phyloP scores from a whole-genome alignment of 1,284 basidiomycete genomes.

The Boletellus deceptivus region DNA sequence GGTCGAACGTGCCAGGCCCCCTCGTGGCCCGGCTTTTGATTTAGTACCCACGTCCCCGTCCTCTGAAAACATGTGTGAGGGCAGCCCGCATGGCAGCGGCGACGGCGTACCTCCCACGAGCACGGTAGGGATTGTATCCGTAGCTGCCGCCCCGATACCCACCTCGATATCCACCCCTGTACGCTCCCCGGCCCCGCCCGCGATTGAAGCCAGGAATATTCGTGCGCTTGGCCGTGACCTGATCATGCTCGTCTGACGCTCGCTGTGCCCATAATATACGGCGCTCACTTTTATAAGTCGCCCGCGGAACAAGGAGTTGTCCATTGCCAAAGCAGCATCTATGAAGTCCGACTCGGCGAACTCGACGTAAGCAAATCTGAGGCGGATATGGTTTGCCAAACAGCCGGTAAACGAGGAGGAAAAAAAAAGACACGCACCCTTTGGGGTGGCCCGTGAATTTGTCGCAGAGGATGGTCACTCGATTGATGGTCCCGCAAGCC shows the following conservation, averaged over 20 bases:
- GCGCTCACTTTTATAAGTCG: constrained; percentile 81
- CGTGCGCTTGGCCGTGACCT: constrained; percentile 92
- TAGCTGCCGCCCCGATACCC: constrained; percentile 47
- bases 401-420: background rate
- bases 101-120: constrained; percentile 69
- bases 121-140: constrained; percentile 77
- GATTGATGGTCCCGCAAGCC: constrained; percentile 96
- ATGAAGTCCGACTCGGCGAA: constrained; percentile 95
- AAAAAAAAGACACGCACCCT: constrained; percentile 59
- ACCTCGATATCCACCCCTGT: constrained; percentile 63
- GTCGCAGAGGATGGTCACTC: constrained; percentile 98
- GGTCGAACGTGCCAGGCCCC: constrained; percentile 10
- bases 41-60: constrained; percentile 69
- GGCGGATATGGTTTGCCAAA: constrained; percentile 4
- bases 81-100: constrained; percentile 2
- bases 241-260: constrained; percentile 1
- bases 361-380: constrained; percentile 97
- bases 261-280: constrained; percentile 3
- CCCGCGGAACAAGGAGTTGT: constrained; percentile 93
- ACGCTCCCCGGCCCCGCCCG: constrained; percentile 76
- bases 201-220: constrained; percentile 90
- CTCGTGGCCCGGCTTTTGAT: constrained; percentile 27
- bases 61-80: constrained; percentile 42
- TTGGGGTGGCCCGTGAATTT: constrained; percentile 99
- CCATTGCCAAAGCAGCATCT: constrained; percentile 90